Evolutionary conservation across 108 stramenopile genomes (phyloP), one percentile per base, ranked within the genome.

Genomic region (Pseudonitzschia pungens): DNA sequence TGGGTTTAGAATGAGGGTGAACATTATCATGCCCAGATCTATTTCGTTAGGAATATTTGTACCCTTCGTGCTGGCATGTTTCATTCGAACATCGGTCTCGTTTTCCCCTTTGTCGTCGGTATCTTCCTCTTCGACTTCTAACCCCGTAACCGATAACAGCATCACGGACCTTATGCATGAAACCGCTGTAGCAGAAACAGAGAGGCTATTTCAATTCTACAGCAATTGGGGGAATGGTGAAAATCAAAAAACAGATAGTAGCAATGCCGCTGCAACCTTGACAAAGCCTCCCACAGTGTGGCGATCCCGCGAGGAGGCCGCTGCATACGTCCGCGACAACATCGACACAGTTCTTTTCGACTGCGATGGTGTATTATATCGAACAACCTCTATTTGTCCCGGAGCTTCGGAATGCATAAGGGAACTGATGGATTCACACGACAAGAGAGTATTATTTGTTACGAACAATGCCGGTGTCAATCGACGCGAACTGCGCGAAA

Each of bases 361-460:
- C 76, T 93, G 92, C 69, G 95, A 96, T 56, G 95, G 95, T 26
- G 92, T 93, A 3, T 69, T 96, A 41, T 96, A 92, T 73, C 78
- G 92, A 70, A 88, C 90, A 0, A 69, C 74, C 9, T 83, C 87
- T 70, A 73, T 77, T 26, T 83, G 86, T 63, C 91, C 92, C 24
- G 81, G 73, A 22, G 87, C 90, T 12, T 55, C 82, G 6, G 73
- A 85, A 63, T 76, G 88, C 45, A 72, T 92, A n/a, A 50, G 76
- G 72, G 56, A 42, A 42, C 54, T 93, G 12, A 58, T 81, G 10
- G 70, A 65, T 0, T 65, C 14, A 10, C 68, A 55, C 9, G 79
- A 83, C 8, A 96, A 93, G 71, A 81, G 73, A 69, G 79, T 92
- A 22, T 77, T 92, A 21, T 93, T 96, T 73, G 86, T 92, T 27